Percentiles rank a stretch among this genome's conserved stretches.
These are phyloP conservation scores for Drechslerella coelobrocha DNA, from an alignment of 2,329 filamentous ascomycete species.

Conservation along the genomic window DNA sequence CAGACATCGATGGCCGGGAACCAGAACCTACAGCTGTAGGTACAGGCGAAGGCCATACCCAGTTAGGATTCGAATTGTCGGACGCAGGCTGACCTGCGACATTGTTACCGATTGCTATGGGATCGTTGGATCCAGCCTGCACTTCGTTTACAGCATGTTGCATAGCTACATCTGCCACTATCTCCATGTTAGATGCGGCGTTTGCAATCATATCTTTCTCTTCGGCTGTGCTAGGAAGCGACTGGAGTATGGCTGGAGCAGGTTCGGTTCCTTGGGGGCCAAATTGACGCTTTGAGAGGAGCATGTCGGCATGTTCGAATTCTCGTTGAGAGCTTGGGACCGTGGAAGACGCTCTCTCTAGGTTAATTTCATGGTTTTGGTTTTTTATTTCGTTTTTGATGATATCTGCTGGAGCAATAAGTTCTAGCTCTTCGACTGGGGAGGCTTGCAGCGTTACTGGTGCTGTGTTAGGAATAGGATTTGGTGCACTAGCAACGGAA, in stretches of 20 bases:
- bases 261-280: constrained; percentile 1
- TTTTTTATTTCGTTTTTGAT: neutral
- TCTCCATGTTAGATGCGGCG: constrained; percentile 18
- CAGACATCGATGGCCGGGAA: too few species aligned
- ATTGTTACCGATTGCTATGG: too few species aligned
- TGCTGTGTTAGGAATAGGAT: constrained; percentile 11
- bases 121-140: constrained; percentile 18
- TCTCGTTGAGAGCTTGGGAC: too few species aligned
- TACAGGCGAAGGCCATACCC: constrained; percentile 30
- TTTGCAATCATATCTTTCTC: constrained; percentile 23
- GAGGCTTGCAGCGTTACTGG: neutral
- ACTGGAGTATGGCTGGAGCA: constrained; percentile 19
- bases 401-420: neutral
- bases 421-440: neutral
- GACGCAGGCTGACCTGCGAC: neutral
- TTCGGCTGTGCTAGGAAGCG: constrained; percentile 8
- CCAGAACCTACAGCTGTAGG: too few species aligned
- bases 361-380: neutral
- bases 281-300: constrained; percentile 23
- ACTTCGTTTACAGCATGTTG: constrained; percentile 24
- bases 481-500: constrained; percentile 28
- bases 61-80: constrained; percentile 1
- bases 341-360: neutral
- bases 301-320: neutral
- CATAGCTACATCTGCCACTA: constrained; percentile 16